A percentile compares a stretch with the other conserved stretches of the same genome.
These are phyloP conservation scores for Tylopilus orsonianus DNA, from an alignment of 1,284 basidiomycete genomes.

Conservation along the genomic window DNA sequence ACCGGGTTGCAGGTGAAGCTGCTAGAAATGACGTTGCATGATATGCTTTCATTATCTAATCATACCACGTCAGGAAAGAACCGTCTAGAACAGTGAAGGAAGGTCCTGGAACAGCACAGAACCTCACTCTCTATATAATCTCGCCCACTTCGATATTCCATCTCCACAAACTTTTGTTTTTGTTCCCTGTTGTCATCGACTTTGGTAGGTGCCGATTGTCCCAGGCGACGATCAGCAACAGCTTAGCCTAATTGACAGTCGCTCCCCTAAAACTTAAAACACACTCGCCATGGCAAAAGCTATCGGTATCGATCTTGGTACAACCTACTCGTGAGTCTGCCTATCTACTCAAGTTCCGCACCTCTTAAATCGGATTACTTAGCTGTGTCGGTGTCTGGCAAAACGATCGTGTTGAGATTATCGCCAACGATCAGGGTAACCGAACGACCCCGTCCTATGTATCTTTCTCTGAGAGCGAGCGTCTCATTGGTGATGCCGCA, in stretches of 20 bases:
- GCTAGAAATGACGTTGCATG: constrained; percentile 3
- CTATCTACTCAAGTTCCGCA: not conserved
- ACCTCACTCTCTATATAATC: constrained; percentile 37
- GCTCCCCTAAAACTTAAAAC: constrained; percentile 5
- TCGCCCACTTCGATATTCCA: not conserved
- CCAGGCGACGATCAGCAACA: not conserved
- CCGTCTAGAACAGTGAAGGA: constrained; percentile 37
- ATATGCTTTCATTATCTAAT: constrained; percentile 35
- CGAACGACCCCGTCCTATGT: constrained; percentile 98
- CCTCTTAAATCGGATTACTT: constrained; percentile 15
- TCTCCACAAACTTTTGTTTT: constrained; percentile 16
- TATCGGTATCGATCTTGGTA: constrained; percentile 91
- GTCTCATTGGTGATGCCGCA: constrained; percentile 98
- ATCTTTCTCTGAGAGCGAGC: constrained; percentile 87
- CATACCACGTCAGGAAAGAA: constrained; percentile 34
- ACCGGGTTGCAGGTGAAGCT: not conserved
- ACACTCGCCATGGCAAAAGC: constrained; percentile 66
- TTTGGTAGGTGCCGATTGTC: constrained; percentile 19
- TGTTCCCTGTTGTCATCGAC: constrained; percentile 16
- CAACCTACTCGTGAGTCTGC: constrained; percentile 72
- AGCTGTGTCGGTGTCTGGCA: constrained; percentile 95
- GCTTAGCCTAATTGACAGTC: constrained; percentile 3
- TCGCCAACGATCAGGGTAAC: constrained; percentile 97
- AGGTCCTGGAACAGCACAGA: constrained; percentile 40
- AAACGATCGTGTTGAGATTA: constrained; percentile 95